These are phyloP conservation scores for Sphagnurus paluster DNA, from an alignment of 1,284 basidiomycete species.

Conservation along the genomic window DNA sequence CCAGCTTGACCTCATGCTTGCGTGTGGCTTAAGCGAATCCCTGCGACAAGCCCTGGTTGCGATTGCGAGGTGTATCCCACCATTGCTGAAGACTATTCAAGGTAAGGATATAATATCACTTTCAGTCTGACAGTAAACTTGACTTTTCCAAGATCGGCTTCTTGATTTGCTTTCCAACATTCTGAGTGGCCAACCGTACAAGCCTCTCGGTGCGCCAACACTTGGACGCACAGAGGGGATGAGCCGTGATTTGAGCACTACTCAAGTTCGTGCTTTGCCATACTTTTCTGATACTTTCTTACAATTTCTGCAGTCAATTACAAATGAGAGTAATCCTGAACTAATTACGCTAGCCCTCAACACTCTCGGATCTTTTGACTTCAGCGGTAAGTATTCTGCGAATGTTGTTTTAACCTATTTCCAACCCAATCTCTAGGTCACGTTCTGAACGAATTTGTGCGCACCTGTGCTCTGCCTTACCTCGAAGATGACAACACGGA, in stretches of 20 bases:
- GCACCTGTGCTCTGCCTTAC: conserved; percentile 90
- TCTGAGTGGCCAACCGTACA: conserved; percentile 83
- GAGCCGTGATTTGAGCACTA: conserved; percentile 57
- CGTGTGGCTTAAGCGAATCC: conserved; percentile 90
- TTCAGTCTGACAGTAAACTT: neutral
- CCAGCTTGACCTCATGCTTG: conserved; percentile 96
- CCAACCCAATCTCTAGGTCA: conserved; percentile 58
- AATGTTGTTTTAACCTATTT: conserved; percentile 16
- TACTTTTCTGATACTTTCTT: neutral
- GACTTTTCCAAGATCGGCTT: conserved; percentile 64
- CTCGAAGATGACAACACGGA: conserved; percentile 92
- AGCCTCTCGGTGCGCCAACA: conserved; percentile 79
- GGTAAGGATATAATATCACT: conserved; percentile 47
- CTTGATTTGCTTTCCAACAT: conserved; percentile 82
- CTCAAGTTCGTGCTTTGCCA: conserved; percentile 44
- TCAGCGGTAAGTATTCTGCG: conserved; percentile 63
- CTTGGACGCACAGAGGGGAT: conserved; percentile 54
- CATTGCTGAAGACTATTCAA: conserved; percentile 91
- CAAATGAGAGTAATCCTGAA: conserved; percentile 66
- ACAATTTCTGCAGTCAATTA: conserved; percentile 33
- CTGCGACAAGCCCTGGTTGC: conserved; percentile 85
- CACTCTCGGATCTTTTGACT: conserved; percentile 93
- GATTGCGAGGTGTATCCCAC: conserved; percentile 89
- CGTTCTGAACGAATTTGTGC: conserved; percentile 95
- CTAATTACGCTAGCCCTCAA: conserved; percentile 84